Base-by-base conservation (phyloP, 768 basidiomycete genomes). In the Crucibulum laeve region DNA sequence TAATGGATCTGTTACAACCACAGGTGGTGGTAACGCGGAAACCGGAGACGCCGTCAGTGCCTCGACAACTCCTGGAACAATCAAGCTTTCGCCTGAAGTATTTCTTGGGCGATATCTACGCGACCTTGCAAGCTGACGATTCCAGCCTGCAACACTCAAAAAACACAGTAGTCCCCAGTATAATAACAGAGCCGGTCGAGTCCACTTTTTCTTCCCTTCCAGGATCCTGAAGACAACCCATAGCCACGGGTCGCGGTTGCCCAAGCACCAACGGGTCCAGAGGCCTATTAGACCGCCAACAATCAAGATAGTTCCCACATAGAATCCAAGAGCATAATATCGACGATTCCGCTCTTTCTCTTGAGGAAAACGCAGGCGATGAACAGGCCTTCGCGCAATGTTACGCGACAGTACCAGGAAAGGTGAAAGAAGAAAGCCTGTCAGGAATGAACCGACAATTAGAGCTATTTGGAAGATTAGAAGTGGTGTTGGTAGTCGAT, bases 91-190 rank as follows among this genome's bases (percentile, higher is more conserved):
- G 15, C 59, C 65, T 18, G 61, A 53, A 45, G 57, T 58, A 48
- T 68, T 71, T 51, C 80, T 63, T 13, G 75, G 68, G 39, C 86
- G 69, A 55, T 83, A 84, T 50, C 80, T 72, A 45, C 91, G 70
- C 1, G 85, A 80, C 46, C 92, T 73, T 4, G 83, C 84, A 38
- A 98, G 65, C 61, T 96, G 94, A 39, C 93, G 74, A 60, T 82
- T 92, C 96, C 96, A 98, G 0, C 91, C 94, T 5, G 87, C 93
- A 18, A 98, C 89, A 45, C 91, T 94, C 44, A 95, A 71, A 49
- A 73, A 76, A 4, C 85, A 87, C 22, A 95, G 62, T 3, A 77
- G 63, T 5, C 71, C 86, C 96, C 96, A 99, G 59, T 96, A 98
- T 3, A 69, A 75, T 38, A 96, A 64, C 34, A 99, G 68, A 5